Evolutionary conservation across 2,329 filamentous ascomycete species (phyloP).

Genomic region (Beauveria brongniartii): DNA sequence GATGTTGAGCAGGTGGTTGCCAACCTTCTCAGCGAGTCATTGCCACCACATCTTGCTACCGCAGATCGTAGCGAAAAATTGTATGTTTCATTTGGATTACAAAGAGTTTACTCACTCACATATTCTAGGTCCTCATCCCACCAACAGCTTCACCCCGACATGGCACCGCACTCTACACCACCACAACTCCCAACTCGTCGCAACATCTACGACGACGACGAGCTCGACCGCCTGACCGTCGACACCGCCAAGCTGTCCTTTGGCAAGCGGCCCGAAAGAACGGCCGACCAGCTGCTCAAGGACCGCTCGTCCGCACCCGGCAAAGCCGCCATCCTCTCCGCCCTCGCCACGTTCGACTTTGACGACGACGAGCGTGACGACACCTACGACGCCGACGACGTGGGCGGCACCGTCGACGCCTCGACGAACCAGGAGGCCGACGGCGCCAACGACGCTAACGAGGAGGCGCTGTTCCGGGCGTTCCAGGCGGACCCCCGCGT

Average conservation of each 20-base stretch:
- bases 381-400: constrained; percentile 87
- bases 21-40: constrained; percentile 69
- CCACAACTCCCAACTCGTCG: constrained; percentile 49
- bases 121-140: constrained; percentile 21
- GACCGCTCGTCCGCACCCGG: constrained; percentile 58
- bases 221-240: constrained; percentile 63
- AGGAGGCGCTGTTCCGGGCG: constrained; percentile 64
- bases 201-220: constrained; percentile 75
- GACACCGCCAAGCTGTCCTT: constrained; percentile 65
- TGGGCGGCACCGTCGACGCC: constrained; percentile 78
- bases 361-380: constrained; percentile 97
- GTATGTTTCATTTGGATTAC: constrained; percentile 28
- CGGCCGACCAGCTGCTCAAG: constrained; percentile 63
- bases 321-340: constrained; percentile 82
- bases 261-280: constrained; percentile 59
- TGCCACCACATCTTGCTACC: constrained; percentile 59
- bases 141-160: constrained; percentile 22
- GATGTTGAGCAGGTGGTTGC: constrained; percentile 72
- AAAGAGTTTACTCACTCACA: constrained; percentile 1
- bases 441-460: constrained; percentile 44
- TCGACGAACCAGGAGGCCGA: constrained; percentile 45
- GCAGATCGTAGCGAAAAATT: constrained; percentile 58
- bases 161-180: constrained; percentile 54
- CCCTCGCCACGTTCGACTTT: constrained; percentile 79
- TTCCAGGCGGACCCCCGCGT: constrained; percentile 57